Evolutionary conservation across 257 asterid species (phyloP), one percentile per base, ranked within the genome.

Genomic region (Scutellaria barbata): DNA sequence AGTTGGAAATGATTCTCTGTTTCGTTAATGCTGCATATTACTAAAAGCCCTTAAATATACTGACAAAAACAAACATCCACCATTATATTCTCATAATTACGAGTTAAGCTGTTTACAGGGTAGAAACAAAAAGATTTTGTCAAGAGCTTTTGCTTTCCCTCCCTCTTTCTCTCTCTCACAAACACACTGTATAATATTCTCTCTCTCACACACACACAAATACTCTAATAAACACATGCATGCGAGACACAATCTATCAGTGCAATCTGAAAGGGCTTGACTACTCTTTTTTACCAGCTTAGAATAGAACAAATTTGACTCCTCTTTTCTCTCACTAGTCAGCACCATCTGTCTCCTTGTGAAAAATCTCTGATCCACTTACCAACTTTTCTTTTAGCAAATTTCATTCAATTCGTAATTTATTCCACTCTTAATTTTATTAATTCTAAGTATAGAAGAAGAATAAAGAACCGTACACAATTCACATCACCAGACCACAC

Each of bases 291-390:
- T 69, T 79, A 30, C 45, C 35, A 30, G 35, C 35, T 30, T 30
- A 30, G 35, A 30, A 30, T 30, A 30, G 35, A 64, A 64, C 73
- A 45, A 74, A 45, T 83, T 85, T 88, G 95, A 85, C 94, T 85
- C 90, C 86, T 88, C 94, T 85, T 85, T 88, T 85, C 80, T 80
- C 84, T 77, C 85, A 79, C 85, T 65, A 69, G 53, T 71, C 81
- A 80, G 76, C 76, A 33, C 72, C 75, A 3, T 71, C 76, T 81
- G 72, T 63, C 81, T 67, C 76, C 66, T 66, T 66, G 67, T 74
- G 35, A 30, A 30, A 81, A 72, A 77, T 75, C 79, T 71, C 81
- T 78, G 74, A 76, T 76, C 41, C 75, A 71, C 8, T 70, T 53
- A 10, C 81, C 12, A 73, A 40, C 10, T 30, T 30, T 30, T 30